These are phyloP conservation scores for Stachybotrys chlorohalonatus DNA, from an alignment of 2,329 filamentous ascomycete species.

Conservation along the genomic window DNA sequence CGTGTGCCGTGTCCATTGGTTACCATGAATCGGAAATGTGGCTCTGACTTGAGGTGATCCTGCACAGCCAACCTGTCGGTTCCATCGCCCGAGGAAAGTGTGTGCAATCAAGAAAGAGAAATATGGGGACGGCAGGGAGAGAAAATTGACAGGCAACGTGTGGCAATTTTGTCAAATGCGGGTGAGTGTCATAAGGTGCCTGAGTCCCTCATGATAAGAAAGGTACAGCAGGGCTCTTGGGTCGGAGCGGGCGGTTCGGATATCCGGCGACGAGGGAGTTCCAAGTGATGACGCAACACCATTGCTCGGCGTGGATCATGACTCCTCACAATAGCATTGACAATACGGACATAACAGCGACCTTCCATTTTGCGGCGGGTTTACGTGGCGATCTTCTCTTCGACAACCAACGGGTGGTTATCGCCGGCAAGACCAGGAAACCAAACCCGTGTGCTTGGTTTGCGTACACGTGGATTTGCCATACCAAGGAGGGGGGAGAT, in stretches of 20 bases:
- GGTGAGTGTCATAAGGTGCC: no score
- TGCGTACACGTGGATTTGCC: not conserved
- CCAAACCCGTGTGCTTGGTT: not conserved
- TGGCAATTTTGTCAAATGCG: no score
- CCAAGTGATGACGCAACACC: no score
- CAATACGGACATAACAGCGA: no score
- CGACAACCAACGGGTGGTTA: not conserved
- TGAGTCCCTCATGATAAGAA: no score
- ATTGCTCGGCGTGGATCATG: no score
- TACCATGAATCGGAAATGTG: not conserved
- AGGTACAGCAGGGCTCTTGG: no score
- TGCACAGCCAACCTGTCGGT: not conserved
- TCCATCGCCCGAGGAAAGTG: not conserved
- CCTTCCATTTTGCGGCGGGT: not conserved
- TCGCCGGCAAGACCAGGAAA: not conserved
- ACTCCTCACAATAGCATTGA: no score
- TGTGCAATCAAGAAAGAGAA: not conserved
- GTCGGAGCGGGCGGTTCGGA: no score
- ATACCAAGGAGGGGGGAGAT: not conserved
- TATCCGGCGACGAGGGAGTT: no score
- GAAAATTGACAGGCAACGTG: no score
- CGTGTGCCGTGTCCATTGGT: not conserved
- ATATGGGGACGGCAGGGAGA: no score
- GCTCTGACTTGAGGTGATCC: not conserved
- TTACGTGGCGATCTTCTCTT: not conserved